Evolutionary conservation across 2,329 filamentous ascomycete species (phyloP).

Genomic region (Curvularia verruculosa): DNA sequence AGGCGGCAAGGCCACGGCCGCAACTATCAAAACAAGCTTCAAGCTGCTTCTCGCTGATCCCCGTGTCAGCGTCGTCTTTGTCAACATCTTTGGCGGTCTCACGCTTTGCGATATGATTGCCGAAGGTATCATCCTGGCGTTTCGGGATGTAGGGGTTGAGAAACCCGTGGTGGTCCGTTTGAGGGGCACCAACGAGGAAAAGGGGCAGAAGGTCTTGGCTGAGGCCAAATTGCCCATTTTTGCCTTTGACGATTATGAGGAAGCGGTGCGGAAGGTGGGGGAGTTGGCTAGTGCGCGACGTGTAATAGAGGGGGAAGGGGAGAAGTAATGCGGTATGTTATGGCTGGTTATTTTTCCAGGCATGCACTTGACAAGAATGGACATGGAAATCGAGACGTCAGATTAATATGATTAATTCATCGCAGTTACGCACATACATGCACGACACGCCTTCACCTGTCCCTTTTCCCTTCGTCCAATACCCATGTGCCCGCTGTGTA

Average conservation of each 20-base stretch:
- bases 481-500: constrained; percentile 13
- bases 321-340: too few species aligned
- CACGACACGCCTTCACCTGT: neutral
- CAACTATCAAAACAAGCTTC: constrained; percentile 80
- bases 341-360: too few species aligned
- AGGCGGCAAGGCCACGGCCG: constrained; percentile 82
- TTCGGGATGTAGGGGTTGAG: constrained; percentile 68
- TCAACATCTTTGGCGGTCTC: constrained; percentile 74
- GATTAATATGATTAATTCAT: constrained; percentile 1
- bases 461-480: neutral
- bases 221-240: constrained; percentile 71
- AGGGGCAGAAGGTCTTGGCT: constrained; percentile 71
- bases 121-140: constrained; percentile 73
- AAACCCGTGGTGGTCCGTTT: constrained; percentile 77
- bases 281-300: constrained; percentile 30
- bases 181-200: constrained; percentile 74
- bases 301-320: too few species aligned
- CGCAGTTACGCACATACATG: neutral
- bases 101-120: constrained; percentile 84
- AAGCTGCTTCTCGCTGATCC: constrained; percentile 73
- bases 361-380: too few species aligned
- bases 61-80: constrained; percentile 73
- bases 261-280: constrained; percentile 58
- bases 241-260: constrained; percentile 76
- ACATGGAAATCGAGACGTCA: neutral